Conservation (phyloP, 179 eudicot genomes). For the Dionaea muscipula region DNA sequence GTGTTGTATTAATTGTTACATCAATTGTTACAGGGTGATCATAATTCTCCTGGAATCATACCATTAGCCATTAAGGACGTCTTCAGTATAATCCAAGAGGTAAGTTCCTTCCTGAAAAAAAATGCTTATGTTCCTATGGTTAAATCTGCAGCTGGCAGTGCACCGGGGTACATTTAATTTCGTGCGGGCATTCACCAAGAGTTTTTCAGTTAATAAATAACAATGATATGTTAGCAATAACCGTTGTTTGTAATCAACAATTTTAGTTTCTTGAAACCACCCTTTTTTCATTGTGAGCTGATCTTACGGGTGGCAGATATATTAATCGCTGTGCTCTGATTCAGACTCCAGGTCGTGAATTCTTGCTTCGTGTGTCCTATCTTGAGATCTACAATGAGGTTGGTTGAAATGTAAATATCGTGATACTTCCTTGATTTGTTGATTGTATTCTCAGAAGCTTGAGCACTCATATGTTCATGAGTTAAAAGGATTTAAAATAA, state of each 20-base stretch:
- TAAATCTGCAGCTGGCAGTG: too few relatives aligned
- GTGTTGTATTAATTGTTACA: neutral
- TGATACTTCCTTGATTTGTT: too few relatives aligned
- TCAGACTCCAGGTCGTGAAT: conserved; percentile 93
- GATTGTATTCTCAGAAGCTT: too few relatives aligned
- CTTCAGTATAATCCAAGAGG: conserved; percentile 97
- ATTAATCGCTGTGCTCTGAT: conserved; percentile 5
- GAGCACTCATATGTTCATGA: too few relatives aligned
- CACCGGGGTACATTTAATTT: too few relatives aligned
- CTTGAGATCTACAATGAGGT: conserved; percentile 98
- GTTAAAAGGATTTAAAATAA: too few relatives aligned
- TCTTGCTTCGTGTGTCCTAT: conserved; percentile 86
- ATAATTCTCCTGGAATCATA: conserved; percentile 72
- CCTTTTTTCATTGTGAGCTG: neutral
- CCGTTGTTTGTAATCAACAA: too few relatives aligned
- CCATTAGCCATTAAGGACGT: conserved; percentile 97
- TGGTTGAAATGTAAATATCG: conserved; percentile 11
- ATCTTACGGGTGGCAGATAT: neutral
- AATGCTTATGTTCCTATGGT: neutral
- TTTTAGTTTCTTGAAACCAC: neutral
- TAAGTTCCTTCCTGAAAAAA: conserved; percentile 26
- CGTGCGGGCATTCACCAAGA: too few relatives aligned
- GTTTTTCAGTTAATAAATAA: too few relatives aligned
- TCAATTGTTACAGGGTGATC: conserved; percentile 63
- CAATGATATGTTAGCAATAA: too few relatives aligned